These are phyloP conservation scores for Skeletonema costatum DNA, from an alignment of 108 stramenopile genomes.

Conservation along the genomic window DNA sequence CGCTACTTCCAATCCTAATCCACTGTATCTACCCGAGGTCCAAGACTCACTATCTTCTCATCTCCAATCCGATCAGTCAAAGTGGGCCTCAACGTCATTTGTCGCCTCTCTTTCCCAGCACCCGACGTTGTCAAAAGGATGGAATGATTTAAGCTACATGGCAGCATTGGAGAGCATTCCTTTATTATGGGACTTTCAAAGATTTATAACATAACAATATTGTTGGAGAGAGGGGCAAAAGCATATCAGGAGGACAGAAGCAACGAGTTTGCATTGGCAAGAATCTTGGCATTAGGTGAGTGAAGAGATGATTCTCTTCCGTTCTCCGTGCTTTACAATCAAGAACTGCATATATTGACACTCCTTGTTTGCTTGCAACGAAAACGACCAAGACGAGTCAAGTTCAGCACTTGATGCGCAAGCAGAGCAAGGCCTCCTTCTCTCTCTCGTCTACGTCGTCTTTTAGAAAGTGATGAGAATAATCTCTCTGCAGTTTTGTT, in stretches of 20 bases:
- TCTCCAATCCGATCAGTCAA: slow-evolving; percentile 6
- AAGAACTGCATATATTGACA: slow-evolving; percentile 1
- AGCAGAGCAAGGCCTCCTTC: slow-evolving; percentile 43
- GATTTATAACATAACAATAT: slow-evolving; percentile 64
- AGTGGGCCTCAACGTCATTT: slow-evolving; percentile 39
- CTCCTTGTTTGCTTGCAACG: background rate
- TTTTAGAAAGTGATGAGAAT: slow-evolving; percentile 43
- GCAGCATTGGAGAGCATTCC: slow-evolving; percentile 54
- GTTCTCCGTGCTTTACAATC: background rate
- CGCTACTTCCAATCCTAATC: slow-evolving; percentile 3
- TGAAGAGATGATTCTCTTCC: background rate
- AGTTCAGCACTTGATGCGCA: slow-evolving; percentile 40
- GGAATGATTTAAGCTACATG: slow-evolving; percentile 36
- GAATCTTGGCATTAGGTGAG: slow-evolving; percentile 59
- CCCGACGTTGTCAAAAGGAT: slow-evolving; percentile 35
- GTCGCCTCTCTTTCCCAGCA: slow-evolving; percentile 35
- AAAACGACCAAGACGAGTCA: slow-evolving; percentile 34
- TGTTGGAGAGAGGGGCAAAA: slow-evolving; percentile 74
- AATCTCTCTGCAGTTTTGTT: slow-evolving; percentile 44
- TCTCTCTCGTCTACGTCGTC: slow-evolving; percentile 27
- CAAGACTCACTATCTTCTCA: slow-evolving; percentile 28
- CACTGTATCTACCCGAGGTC: slow-evolving; percentile 34
- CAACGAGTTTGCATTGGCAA: slow-evolving; percentile 90
- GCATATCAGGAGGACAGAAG: slow-evolving; percentile 88
- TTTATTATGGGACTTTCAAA: slow-evolving; percentile 74